phyloP scores from a whole-genome alignment of 2,329 filamentous ascomycete genomes.

The Didymella keratinophila region DNA sequence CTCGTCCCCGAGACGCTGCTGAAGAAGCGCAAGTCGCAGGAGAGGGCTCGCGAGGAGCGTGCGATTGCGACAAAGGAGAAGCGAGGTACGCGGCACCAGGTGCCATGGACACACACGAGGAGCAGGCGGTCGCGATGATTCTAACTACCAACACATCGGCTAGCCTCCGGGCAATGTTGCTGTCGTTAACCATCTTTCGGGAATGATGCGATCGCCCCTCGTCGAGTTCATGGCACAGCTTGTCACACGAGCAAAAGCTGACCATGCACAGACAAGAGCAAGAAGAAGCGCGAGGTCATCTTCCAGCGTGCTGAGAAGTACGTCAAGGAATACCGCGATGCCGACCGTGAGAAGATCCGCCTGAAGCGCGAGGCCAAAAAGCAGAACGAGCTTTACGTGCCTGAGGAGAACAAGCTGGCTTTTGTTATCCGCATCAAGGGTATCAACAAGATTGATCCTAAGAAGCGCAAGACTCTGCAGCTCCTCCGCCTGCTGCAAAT shows the following conservation, averaged over 20 bases:
- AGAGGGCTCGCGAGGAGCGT: constrained; percentile 96
- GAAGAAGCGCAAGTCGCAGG: constrained; percentile 99
- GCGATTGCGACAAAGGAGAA: constrained; percentile 80
- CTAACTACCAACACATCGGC: constrained; percentile 84
- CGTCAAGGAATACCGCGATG: constrained; percentile 99
- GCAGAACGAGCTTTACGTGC: constrained; percentile 91
- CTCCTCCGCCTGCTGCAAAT: constrained; percentile 99
- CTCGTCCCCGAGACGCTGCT: constrained; percentile 98
- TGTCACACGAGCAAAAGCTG: constrained; percentile 34
- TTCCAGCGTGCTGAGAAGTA: constrained; percentile 99
- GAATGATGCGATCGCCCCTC: constrained; percentile 71
- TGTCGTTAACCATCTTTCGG: constrained; percentile 99
- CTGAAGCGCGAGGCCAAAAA: constrained; percentile 88
- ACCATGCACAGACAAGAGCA: constrained; percentile 76
- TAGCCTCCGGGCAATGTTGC: constrained; percentile 98
- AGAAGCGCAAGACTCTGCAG: constrained; percentile 99
- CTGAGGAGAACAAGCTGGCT: constrained; percentile 93
- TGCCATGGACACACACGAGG: constrained; percentile 25
- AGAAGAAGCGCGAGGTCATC: constrained; percentile 98
- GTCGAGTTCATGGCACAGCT: constrained; percentile 30
- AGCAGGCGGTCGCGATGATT: constrained; percentile 72
- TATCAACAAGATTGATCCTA: constrained; percentile 99
- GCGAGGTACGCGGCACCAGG: constrained; percentile 74
- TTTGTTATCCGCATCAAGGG: constrained; percentile 99
- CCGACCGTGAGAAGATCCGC: constrained; percentile 97